Base-by-base conservation (phyloP, 1,139 yeast genomes). In the Zygosaccharomyces pseudobailii region DNA sequence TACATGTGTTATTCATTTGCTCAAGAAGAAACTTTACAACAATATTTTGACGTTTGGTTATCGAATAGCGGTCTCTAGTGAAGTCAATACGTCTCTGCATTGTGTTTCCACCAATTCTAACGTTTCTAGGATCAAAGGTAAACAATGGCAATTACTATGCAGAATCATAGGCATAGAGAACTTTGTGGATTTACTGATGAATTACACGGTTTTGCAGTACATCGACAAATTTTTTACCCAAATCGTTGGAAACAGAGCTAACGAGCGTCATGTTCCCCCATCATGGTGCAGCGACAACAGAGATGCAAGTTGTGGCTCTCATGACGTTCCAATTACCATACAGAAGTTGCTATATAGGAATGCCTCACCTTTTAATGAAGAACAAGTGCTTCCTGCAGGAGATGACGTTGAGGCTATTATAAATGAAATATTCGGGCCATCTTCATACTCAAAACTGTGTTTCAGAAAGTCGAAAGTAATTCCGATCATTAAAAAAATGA, bases 31-130 rank as follows among this genome's bases (percentile, higher is more conserved):
- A 5, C 41, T 49, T 19, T 42, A 10, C n/a, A 43, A 44, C 19
- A 57, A 55, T 46, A 56, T 61, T 4, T 38, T 63, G 9, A 42
- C 57, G 1, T 54, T 47, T 47, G 67, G 68, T 2, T 61, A 63
- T 42, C 43, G 47, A 23, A 42, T 61, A 13, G 63, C 57, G 2
- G 52, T 48, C 13, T 50, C 47, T 28, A 45, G 50, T 19, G 43
- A 51, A 32, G 54, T 61, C 3, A 42, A 42, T n/a, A 40, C 55
- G 5, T 45, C 45, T 4, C 46, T 62, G 2, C 58, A 56, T 36
- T 59, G 65, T 36, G 45, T 39, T 8, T 51, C 52, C 7, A 52
- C 52, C 2, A 64, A 63, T 44, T 28, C 54, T 1, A 54, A 51
- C 44, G 60, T 56, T 3, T 39, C 57, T 4, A 36, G 42, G 7